Percentiles rank a stretch among this genome's conserved stretches.
phyloP scores from a whole-genome alignment of 1,284 basidiomycete species.

The Austroboletus novae-zelandiae region DNA sequence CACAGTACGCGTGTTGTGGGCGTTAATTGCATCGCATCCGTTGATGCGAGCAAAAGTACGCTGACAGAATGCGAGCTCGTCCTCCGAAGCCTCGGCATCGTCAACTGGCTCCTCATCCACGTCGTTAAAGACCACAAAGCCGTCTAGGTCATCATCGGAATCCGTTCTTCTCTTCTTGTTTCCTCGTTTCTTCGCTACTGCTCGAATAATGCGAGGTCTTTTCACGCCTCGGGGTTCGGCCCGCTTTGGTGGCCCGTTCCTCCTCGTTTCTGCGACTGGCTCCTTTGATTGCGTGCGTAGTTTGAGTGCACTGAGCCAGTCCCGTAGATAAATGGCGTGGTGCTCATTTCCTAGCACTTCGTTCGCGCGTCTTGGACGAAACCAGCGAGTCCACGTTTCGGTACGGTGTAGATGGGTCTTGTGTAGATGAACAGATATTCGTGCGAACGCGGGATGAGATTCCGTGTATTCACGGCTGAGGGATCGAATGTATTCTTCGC shows the following conservation, averaged over 20 bases:
- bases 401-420: neutral
- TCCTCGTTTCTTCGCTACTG: constrained; percentile 43
- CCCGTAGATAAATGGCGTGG: constrained; percentile 71
- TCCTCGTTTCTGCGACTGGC: constrained; percentile 13
- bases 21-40: constrained; percentile 1
- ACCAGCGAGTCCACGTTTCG: constrained; percentile 76
- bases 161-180: constrained; percentile 49
- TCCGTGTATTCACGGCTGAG: constrained; percentile 13
- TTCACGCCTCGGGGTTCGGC: constrained; percentile 41
- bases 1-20: constrained; percentile 15
- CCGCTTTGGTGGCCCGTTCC: constrained; percentile 25
- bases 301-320: constrained; percentile 77
- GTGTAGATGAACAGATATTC: constrained; percentile 33
- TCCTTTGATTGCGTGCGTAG: constrained; percentile 45
- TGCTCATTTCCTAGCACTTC: constrained; percentile 83
- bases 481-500: constrained; percentile 17
- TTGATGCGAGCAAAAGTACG: constrained; percentile 20
- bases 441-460: constrained; percentile 55
- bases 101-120: constrained; percentile 39
- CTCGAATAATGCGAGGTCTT: constrained; percentile 49
- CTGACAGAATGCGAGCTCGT: constrained; percentile 33
- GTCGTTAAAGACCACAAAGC: constrained; percentile 51
- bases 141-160: constrained; percentile 51
- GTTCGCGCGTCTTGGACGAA: constrained; percentile 68
- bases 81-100: constrained; percentile 34